Evolutionary conservation across 805 yeast species (phyloP), one percentile per base, ranked within the genome.

Genomic region (Cyberlindnera lachancei): DNA sequence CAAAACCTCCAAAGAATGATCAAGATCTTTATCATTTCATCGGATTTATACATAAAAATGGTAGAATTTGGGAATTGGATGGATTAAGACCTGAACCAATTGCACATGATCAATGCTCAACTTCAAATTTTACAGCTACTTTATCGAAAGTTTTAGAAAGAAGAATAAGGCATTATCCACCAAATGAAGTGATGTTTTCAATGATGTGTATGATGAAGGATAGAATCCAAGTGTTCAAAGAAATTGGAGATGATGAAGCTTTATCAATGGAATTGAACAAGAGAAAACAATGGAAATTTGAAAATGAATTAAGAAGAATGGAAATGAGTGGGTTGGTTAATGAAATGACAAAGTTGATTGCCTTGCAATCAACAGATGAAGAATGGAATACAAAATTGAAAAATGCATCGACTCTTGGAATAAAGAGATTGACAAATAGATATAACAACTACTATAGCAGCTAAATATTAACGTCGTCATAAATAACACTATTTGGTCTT

Each of bases 51-150:
- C 56, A 51, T 23, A 27, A 34, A 10, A 52, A 66, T 33, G 73
- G 68, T 18, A 48, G 50, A 20, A 57, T 78, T 11, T 73, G 71
- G 47, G 85, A 78, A 46, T 55, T 78, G 30, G 85, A 78, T 48
- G 85, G 85, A 2, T 58, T 78, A 31, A 72, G 70, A 35, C 58
- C 56, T 15, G 64, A 52, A 27, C 82, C 84, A 3, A 73, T 78
- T 25, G 56, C 53, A 31, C 83, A 76, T 45, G 69, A 69, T 2
- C 50, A 48, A 4, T 66, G 75, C 40, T 44, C 50, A 12, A 59
- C 59, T 6, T 64, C 64, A 12, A 70, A 69, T 30, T 64, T 71
- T 30, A 52, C 55, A 25, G 50, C 50, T 25, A 60, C 63, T 40
- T 46, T 73, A 13, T 67, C 74, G 6, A 44, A 47, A 8, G 70